Base-by-base conservation (phyloP, 1,139 yeast genomes). In the Candida buenavistaensis region DNA sequence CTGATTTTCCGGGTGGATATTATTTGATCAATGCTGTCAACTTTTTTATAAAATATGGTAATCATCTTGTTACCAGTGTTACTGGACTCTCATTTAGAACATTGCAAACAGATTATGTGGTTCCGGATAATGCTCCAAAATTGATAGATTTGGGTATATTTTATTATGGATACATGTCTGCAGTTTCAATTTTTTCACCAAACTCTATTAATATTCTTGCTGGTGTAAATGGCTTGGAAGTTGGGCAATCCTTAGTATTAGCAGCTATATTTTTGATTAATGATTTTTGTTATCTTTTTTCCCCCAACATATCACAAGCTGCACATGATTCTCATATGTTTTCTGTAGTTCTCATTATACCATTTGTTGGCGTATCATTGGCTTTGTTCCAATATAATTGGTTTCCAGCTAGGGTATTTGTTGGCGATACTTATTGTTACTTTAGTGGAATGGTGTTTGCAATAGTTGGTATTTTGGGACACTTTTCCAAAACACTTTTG, bases 371-470 rank as follows among this genome's bases (percentile, higher is more conserved):
- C 0, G 95, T 88, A 3, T 79, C 96, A 1, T 42, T 82, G 2
- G 95, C 88, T 0, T 64, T 92, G 35, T 74, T 86, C 45, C 79
- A 76, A 49, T 82, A 72, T 66, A 92, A 92, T 57, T 85, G 92
- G 83, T 92, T 72, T 64, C 98, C 98, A 1, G 89, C 98, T 0
- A 64, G 64, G 39, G 97, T 88, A 1, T 92, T 92, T 64, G 99
- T 94, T 3, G 99, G 99, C 15, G 99, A 92, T 55, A 92, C 98
- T 0, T 94, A 85, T 64, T 92, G 99, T 61, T 92, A 94, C 61
- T 89, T 92, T 59, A 88, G 96, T 21, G 99, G 99, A 3, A 92
- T 92, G 98, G 96, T 92, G 1, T 90, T 92, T 61, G 98, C 97
- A 0, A 94, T 90, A 24, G 96, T 88, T 17, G 97, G 97, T 3